Evolutionary conservation across 257 asterid species (phyloP).

Genomic region (Fraxinus pennsylvanica): DNA sequence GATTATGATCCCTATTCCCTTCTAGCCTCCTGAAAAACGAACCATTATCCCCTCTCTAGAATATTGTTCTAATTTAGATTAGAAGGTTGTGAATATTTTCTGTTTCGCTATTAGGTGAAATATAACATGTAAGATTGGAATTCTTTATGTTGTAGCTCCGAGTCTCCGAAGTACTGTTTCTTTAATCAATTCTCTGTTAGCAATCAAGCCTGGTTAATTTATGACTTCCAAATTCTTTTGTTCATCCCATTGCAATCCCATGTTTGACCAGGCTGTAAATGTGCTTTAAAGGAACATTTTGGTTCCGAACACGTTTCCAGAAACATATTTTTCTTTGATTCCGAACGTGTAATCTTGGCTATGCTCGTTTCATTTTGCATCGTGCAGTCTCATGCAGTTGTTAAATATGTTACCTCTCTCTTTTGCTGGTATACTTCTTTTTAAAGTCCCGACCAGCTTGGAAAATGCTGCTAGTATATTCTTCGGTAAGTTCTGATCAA

Average conservation of each 20-base stretch:
- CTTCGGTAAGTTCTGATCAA: conserved; percentile 48
- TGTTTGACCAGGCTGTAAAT: not conserved
- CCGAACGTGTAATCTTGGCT: not conserved
- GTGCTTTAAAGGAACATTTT: not conserved
- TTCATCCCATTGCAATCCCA: not conserved
- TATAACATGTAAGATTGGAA: not conserved
- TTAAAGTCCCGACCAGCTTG: conserved; percentile 78
- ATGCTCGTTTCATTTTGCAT: not conserved
- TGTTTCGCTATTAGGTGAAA: not conserved
- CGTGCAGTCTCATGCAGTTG: conserved; percentile 79
- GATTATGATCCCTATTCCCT: not conserved
- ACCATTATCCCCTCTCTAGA: not conserved
- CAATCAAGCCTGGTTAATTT: not conserved
- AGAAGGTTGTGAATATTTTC: not conserved
- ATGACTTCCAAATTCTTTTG: not conserved
- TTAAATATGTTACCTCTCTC: conserved; percentile 91
- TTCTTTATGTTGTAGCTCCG: not conserved
- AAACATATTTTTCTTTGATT: too few species aligned
- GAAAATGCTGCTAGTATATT: conserved; percentile 81
- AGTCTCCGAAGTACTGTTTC: not conserved
- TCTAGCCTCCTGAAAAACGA: not conserved
- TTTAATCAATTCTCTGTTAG: not conserved
- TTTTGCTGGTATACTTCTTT: conserved; percentile 77
- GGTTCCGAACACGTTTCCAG: too few species aligned
- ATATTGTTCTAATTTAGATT: not conserved